Percentiles rank a stretch among this genome's conserved stretches.
phyloP scores from a whole-genome alignment of 345 rosid genomes.

The Raphanus sativus region DNA sequence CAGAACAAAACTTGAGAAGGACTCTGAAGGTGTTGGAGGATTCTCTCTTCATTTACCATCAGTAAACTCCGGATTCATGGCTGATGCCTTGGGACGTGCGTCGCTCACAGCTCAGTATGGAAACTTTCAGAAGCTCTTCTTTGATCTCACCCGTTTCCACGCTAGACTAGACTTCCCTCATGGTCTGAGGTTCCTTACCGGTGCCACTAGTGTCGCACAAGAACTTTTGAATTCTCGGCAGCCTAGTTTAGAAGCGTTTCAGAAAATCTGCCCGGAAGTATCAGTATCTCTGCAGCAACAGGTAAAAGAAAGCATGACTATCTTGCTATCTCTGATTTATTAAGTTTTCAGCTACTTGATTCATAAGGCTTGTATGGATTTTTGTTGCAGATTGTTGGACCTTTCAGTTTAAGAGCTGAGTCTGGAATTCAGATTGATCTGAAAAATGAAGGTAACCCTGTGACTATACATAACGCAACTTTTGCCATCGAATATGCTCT shows the following conservation, averaged over 20 bases:
- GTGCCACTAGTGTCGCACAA: slow-evolving; percentile 58
- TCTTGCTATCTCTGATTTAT: slow-evolving; percentile 7
- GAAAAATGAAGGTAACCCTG: slow-evolving; percentile 46
- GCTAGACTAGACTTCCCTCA: slow-evolving; percentile 74
- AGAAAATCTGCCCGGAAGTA: slow-evolving; percentile 57
- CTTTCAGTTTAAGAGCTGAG: slow-evolving; percentile 60
- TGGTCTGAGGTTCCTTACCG: slow-evolving; percentile 65
- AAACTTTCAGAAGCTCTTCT: slow-evolving; percentile 67
- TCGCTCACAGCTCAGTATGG: slow-evolving; percentile 85
- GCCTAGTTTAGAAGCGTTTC: slow-evolving; percentile 57
- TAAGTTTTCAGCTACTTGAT: slow-evolving; percentile 26
- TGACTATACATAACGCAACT: slow-evolving; percentile 55
- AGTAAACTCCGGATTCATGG: slow-evolving; percentile 58
- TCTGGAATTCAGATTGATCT: slow-evolving; percentile 58
- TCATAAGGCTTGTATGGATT: not conserved
- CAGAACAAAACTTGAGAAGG: slow-evolving; percentile 41
- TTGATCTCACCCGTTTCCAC: slow-evolving; percentile 78
- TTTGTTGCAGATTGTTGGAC: slow-evolving; percentile 47
- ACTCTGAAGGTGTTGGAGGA: slow-evolving; percentile 28
- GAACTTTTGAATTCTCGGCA: slow-evolving; percentile 60
- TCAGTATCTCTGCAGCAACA: slow-evolving; percentile 86
- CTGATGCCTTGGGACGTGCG: slow-evolving; percentile 71
- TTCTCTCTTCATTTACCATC: slow-evolving; percentile 50
- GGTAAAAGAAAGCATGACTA: slow-evolving; percentile 43
- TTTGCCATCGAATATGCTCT: slow-evolving; percentile 84